Percentiles rank a stretch among this genome's conserved stretches.
These are phyloP conservation scores for Saturnispora quitensis DNA, from an alignment of 805 yeast species.

Conservation along the genomic window DNA sequence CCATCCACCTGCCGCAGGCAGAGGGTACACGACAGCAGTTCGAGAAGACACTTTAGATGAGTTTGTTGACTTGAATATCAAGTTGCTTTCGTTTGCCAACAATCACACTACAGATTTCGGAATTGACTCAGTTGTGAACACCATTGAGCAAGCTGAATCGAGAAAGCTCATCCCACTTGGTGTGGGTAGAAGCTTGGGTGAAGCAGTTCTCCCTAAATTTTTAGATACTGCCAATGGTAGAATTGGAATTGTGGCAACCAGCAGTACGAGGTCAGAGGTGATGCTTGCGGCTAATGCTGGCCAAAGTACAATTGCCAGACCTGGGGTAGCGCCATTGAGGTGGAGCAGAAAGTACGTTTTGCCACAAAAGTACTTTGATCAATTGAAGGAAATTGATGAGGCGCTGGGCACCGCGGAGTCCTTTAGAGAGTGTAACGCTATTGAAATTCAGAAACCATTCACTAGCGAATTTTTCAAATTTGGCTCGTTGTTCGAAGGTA, in stretches of 20 bases:
- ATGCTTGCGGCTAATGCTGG: conserved; percentile 22
- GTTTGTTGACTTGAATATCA: conserved; percentile 19
- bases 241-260: conserved; percentile 21
- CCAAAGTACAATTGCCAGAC: conserved; percentile 21
- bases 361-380: conserved; percentile 20
- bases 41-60: conserved; percentile 19
- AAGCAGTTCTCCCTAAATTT: conserved; percentile 20
- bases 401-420: conserved; percentile 23
- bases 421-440: conserved; percentile 23
- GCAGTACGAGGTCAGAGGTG: conserved; percentile 22
- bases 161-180: conserved; percentile 21
- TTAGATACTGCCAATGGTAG: conserved; percentile 22
- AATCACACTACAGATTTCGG: conserved; percentile 25
- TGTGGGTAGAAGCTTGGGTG: conserved; percentile 22
- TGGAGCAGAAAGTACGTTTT: conserved; percentile 22
- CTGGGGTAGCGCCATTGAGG: conserved; percentile 23
- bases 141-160: conserved; percentile 19
- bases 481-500: conserved; percentile 24
- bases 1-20: conserved; percentile 22
- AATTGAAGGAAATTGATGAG: conserved; percentile 22
- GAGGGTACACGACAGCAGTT: conserved; percentile 23
- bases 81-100: conserved; percentile 21
- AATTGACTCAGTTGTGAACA: conserved; percentile 19
- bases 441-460: conserved; percentile 22
- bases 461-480: conserved; percentile 20